Evolutionary conservation across 148 eudicot genomes (phyloP).

Genomic region (Amaranthus palmeri): DNA sequence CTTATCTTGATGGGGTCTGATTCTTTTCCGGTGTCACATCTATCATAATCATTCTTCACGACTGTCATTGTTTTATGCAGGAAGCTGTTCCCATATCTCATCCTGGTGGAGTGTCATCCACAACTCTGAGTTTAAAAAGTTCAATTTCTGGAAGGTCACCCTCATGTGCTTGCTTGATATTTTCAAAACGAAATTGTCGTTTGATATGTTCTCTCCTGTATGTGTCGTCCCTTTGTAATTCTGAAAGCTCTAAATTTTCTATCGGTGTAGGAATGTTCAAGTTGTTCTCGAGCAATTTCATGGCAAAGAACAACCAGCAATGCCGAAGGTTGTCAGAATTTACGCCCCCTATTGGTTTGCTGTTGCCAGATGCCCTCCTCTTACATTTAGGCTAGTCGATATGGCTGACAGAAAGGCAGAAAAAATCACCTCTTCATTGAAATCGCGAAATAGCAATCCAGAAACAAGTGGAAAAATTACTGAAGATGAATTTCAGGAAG

Average conservation of each 20-base stretch:
- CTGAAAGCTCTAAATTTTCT: constrained; percentile 3
- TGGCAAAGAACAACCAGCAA: constrained; percentile 49
- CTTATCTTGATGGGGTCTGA: constrained; percentile 3
- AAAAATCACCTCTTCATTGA: constrained; percentile 47
- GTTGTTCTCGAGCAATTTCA: constrained; percentile 73
- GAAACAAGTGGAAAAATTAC: constrained; percentile 63
- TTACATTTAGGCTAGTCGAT: constrained; percentile 56
- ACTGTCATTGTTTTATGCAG: constrained; percentile 30
- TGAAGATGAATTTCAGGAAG: constrained; percentile 85
- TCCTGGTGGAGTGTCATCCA: constrained; percentile 50
- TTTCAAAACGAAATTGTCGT: constrained; percentile 3
- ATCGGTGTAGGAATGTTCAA: constrained; percentile 67
- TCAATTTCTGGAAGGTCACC: constrained; percentile 79
- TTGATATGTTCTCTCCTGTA: neutral
- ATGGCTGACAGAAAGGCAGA: constrained; percentile 31
- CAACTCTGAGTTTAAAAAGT: constrained; percentile 58
- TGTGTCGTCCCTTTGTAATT: neutral
- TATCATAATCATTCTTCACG: constrained; percentile 11
- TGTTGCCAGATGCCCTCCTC: constrained; percentile 79
- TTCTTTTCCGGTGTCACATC: neutral
- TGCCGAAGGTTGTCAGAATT: constrained; percentile 60
- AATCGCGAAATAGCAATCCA: constrained; percentile 40
- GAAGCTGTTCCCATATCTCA: constrained; percentile 86
- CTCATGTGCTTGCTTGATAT: neutral
- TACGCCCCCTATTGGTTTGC: constrained; percentile 91